These are phyloP conservation scores for Luffa aegyptiaca DNA, from an alignment of 306 rosid genomes.

Conservation along the genomic window DNA sequence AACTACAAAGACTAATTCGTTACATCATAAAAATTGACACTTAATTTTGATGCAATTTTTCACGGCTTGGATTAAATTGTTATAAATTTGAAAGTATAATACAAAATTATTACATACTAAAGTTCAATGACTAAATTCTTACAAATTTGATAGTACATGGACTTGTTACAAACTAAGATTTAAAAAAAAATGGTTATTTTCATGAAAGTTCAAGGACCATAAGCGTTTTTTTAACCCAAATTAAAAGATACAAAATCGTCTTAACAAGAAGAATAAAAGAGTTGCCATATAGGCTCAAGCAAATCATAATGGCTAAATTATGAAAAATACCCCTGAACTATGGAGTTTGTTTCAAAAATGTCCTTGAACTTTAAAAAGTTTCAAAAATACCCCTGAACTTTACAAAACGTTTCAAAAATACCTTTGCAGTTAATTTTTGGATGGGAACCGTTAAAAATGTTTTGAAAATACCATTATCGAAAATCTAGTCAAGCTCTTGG, in stretches of 20 bases:
- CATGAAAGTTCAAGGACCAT: background rate
- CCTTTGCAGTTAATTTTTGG: no score
- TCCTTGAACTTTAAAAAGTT: no score
- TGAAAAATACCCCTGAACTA: no score
- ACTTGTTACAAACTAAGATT: background rate
- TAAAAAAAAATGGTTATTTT: background rate
- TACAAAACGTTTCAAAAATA: no score
- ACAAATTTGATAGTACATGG: background rate
- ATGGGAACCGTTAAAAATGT: no score
- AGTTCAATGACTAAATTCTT: background rate
- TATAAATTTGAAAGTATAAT: background rate
- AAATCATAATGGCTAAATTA: background rate
- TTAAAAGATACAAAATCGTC: conserved; percentile 4
- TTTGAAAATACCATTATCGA: no score
- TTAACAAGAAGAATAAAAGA: conserved; percentile 3
- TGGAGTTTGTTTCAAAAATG: no score
- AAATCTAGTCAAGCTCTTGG: no score
- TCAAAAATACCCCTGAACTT: no score
- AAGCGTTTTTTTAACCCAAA: background rate
- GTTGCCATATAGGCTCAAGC: background rate
- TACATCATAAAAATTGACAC: background rate
- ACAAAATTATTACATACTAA: background rate
- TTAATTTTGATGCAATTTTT: background rate
- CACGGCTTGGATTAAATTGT: background rate
- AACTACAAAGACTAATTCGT: background rate